Evolutionary conservation across 1,284 basidiomycete species (phyloP).

Genomic region (Ustilago tritici): DNA sequence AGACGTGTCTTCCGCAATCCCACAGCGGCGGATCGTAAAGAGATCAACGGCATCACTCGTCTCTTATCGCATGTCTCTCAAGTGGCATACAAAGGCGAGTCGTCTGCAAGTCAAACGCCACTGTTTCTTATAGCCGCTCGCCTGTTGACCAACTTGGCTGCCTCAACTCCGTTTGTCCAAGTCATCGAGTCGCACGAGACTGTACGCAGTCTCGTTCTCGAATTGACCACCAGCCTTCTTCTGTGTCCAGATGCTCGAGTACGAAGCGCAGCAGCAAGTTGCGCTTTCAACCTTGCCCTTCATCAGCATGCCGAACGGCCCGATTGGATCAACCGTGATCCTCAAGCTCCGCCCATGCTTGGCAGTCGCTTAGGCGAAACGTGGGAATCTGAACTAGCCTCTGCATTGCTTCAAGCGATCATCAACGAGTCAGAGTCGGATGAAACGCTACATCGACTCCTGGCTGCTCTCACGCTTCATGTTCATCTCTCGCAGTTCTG

Average conservation of each 20-base stretch:
- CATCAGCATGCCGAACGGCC: conserved; percentile 46
- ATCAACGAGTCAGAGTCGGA: conserved; percentile 78
- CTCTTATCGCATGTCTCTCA: conserved; percentile 28
- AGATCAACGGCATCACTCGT: conserved; percentile 21
- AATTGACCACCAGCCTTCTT: conserved; percentile 76
- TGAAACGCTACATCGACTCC: conserved; percentile 77
- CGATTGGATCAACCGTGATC: conserved; percentile 42
- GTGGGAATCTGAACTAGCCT: conserved; percentile 85
- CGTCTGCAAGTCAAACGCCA: conserved; percentile 73
- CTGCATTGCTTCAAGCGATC: conserved; percentile 81
- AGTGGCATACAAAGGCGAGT: conserved; percentile 69
- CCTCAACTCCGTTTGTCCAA: conserved; percentile 72
- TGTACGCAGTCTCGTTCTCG: conserved; percentile 68
- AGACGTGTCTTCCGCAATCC: conserved; percentile 15
- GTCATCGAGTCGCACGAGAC: conserved; percentile 73
- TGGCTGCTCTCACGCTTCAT: conserved; percentile 80
- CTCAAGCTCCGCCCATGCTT: conserved; percentile 72
- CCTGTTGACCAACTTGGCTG: conserved; percentile 80
- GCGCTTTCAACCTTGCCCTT: conserved; percentile 80
- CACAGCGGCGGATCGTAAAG: conserved; percentile 13
- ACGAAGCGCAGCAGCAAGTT: conserved; percentile 81
- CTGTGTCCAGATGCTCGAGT: conserved; percentile 78
- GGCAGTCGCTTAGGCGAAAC: conserved; percentile 74
- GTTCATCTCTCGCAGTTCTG: conserved; percentile 75
- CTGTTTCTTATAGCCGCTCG: conserved; percentile 76